A percentile compares a stretch with the other conserved stretches of the same genome.
phyloP scores from a whole-genome alignment of 1,284 basidiomycete genomes.

The Ceratobasidium sp. region DNA sequence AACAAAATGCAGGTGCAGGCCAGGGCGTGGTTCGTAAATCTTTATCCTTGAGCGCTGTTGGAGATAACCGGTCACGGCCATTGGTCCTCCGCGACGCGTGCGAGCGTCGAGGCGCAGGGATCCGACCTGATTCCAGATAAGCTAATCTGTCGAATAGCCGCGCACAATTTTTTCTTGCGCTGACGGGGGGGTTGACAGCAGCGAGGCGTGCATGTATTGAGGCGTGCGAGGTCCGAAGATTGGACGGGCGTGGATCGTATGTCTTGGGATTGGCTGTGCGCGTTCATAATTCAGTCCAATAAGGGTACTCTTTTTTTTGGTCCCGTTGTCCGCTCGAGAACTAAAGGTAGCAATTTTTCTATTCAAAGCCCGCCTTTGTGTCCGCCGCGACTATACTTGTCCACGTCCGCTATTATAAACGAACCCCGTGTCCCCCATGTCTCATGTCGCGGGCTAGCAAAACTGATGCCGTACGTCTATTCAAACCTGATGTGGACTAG shows the following conservation, averaged over 20 bases:
- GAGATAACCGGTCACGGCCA: too few species aligned
- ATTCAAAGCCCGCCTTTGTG: neutral
- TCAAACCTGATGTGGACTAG: neutral
- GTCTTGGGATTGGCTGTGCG: conserved; percentile 7
- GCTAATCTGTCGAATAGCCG: neutral
- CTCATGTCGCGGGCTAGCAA: neutral
- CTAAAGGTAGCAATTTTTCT: neutral
- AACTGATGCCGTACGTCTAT: neutral
- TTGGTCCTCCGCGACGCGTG: too few species aligned
- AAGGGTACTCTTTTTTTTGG: neutral
- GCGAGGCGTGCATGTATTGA: neutral
- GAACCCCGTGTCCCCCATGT: neutral
- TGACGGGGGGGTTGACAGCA: neutral
- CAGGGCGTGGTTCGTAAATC: neutral
- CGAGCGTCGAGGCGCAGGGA: too few species aligned
- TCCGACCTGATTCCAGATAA: too few species aligned
- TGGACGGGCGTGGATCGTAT: conserved; percentile 8
- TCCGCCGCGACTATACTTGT: neutral
- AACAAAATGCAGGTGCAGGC: too few species aligned
- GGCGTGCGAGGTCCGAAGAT: neutral
- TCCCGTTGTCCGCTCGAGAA: neutral
- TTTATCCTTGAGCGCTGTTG: neutral
- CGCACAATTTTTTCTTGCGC: neutral
- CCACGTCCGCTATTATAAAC: neutral
- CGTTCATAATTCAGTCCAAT: neutral